Percentiles rank a stretch among this genome's conserved stretches.
These are phyloP conservation scores for Ascochyta fabae DNA, from an alignment of 2,329 filamentous ascomycete species.

Conservation along the genomic window DNA sequence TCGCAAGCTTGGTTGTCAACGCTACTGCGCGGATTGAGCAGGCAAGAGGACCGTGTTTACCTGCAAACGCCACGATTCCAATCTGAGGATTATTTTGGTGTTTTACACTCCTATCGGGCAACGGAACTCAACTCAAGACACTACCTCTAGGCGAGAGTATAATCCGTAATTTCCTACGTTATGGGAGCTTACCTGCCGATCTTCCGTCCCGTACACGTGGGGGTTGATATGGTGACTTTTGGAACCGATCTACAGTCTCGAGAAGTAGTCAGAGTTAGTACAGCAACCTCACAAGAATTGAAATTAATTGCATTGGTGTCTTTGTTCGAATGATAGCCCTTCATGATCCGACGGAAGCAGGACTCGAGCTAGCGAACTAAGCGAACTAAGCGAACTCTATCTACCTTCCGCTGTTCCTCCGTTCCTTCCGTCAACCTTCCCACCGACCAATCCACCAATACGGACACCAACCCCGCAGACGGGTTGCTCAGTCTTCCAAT, in stretches of 20 bases:
- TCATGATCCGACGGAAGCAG: slow-evolving; percentile 7
- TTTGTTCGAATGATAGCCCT: background rate
- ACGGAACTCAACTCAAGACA: too few species aligned
- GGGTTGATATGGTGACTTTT: too few species aligned
- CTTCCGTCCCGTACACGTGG: too few species aligned
- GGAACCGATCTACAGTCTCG: too few species aligned
- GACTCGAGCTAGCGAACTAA: background rate
- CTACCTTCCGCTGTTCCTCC: slow-evolving; percentile 10
- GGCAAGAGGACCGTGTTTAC: slow-evolving; percentile 23
- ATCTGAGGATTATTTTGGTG: background rate
- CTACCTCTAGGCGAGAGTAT: too few species aligned
- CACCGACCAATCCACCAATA: background rate
- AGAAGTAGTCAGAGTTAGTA: background rate
- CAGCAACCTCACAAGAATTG: background rate
- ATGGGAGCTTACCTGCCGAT: too few species aligned
- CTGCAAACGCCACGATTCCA: slow-evolving; percentile 26
- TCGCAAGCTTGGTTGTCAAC: slow-evolving; percentile 27
- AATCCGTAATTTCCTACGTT: too few species aligned
- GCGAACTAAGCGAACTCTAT: background rate
- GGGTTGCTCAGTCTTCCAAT: background rate
- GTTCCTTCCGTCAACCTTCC: slow-evolving; percentile 5
- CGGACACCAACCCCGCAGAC: slow-evolving; percentile 4
- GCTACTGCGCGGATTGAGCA: slow-evolving; percentile 30
- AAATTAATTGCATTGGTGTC: background rate
- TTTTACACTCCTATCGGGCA: too few species aligned